A percentile compares a stretch with the other conserved stretches of the same genome.
phyloP scores from a whole-genome alignment of 1,139 yeast genomes.

The Pichia sp. region DNA sequence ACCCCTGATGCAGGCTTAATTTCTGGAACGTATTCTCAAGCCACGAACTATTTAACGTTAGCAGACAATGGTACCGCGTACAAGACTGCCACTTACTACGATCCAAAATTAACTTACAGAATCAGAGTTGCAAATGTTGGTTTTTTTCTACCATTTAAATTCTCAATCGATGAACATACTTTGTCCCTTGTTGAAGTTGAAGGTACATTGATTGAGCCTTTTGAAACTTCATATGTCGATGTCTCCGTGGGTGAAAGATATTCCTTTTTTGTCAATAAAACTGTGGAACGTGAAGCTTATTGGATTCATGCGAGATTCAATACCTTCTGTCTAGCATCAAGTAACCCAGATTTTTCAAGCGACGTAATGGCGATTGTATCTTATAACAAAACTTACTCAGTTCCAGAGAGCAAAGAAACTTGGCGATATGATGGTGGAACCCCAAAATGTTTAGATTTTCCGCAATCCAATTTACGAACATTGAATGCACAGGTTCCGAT shows the following conservation, averaged over 20 bases:
- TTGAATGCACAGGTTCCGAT: slow-evolving; percentile 23
- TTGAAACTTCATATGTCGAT: slow-evolving; percentile 45
- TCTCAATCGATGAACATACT: slow-evolving; percentile 40
- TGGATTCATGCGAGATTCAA: slow-evolving; percentile 32
- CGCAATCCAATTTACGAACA: slow-evolving; percentile 32
- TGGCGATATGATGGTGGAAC: slow-evolving; percentile 34
- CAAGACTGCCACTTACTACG: slow-evolving; percentile 19
- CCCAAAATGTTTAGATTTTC: slow-evolving; percentile 32
- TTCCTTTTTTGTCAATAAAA: slow-evolving; percentile 53
- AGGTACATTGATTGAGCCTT: slow-evolving; percentile 52
- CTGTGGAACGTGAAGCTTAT: slow-evolving; percentile 28
- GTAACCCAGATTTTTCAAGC: slow-evolving; percentile 33
- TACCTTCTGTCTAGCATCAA: slow-evolving; percentile 35
- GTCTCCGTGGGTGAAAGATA: slow-evolving; percentile 68
- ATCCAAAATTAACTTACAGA: slow-evolving; percentile 32
- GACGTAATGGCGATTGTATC: slow-evolving; percentile 35
- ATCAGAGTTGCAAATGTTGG: slow-evolving; percentile 40
- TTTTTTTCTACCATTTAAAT: slow-evolving; percentile 41
- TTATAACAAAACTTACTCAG: slow-evolving; percentile 27
- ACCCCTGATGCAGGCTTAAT: slow-evolving; percentile 24
- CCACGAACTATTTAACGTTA: slow-evolving; percentile 12
- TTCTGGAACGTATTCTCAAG: slow-evolving; percentile 21
- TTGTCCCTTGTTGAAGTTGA: slow-evolving; percentile 60
- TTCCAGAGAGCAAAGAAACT: slow-evolving; percentile 16
- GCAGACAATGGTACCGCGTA: slow-evolving; percentile 25